These are phyloP conservation scores for Mycena sanguinolenta DNA, from an alignment of 768 basidiomycete genomes.

Conservation along the genomic window DNA sequence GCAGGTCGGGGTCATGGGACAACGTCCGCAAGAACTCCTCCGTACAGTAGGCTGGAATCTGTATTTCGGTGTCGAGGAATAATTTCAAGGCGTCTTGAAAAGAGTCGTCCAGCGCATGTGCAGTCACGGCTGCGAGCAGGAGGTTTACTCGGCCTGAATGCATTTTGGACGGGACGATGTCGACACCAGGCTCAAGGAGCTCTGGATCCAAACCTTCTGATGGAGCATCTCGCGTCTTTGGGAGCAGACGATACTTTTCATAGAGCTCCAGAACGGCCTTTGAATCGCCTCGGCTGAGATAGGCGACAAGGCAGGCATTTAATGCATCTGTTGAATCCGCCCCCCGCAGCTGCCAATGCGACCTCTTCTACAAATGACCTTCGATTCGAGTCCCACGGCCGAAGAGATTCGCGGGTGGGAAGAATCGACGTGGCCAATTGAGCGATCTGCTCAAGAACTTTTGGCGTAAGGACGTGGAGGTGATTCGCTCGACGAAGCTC, in stretches of 20 bases:
- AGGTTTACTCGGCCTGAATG: slow-evolving; percentile 52
- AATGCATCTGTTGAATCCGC: slow-evolving; percentile 62
- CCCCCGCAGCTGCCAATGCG: slow-evolving; percentile 62
- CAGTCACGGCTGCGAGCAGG: slow-evolving; percentile 68
- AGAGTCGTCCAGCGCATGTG: slow-evolving; percentile 69
- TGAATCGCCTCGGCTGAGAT: slow-evolving; percentile 58
- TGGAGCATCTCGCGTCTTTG: slow-evolving; percentile 40
- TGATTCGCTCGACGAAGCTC: slow-evolving; percentile 58
- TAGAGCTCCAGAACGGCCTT: slow-evolving; percentile 61
- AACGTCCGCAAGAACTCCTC: slow-evolving; percentile 57
- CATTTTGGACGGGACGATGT: neutral
- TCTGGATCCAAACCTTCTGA: slow-evolving; percentile 23
- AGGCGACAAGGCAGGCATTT: slow-evolving; percentile 60
- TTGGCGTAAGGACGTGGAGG: slow-evolving; percentile 58
- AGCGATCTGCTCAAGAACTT: slow-evolving; percentile 57
- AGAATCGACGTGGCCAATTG: slow-evolving; percentile 45
- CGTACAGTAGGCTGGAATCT: slow-evolving; percentile 50
- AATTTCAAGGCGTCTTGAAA: slow-evolving; percentile 68
- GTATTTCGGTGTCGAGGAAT: slow-evolving; percentile 55
- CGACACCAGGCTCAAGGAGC: slow-evolving; percentile 25
- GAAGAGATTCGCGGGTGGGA: slow-evolving; percentile 36
- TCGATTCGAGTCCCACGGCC: slow-evolving; percentile 44
- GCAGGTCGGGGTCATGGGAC: slow-evolving; percentile 49
- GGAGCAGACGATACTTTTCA: slow-evolving; percentile 47
- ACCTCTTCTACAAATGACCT: slow-evolving; percentile 57